Base-by-base conservation (phyloP, 2,329 filamentous ascomycete species). In the Myriosclerotinia curreyana region DNA sequence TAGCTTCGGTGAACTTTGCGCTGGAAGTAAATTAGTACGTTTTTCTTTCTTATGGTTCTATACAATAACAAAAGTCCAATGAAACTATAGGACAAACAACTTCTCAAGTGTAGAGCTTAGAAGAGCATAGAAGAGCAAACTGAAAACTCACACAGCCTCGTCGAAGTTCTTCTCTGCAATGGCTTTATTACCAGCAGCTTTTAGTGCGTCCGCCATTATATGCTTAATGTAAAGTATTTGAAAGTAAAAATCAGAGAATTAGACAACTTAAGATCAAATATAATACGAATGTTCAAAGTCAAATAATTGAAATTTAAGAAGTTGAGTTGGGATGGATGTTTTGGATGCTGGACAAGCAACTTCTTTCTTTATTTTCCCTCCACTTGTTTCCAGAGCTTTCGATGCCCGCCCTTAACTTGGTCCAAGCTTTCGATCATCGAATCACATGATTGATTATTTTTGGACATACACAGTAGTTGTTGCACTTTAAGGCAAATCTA, bases 111-210 rank as follows among this genome's bases (percentile, higher is more conserved):
- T 8, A 46, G 42, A n/a, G 42, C 42, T 31, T 31, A 31, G 28
- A 25, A 60, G 34, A 53, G 34, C 56, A 40, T 34, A 25, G 36
- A 53, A 62, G 67, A 66, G 61, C 67, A 66, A 69, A 69, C 28
- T 14, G 65, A 70, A 64, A 68, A 86, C 91, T 79, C 85, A 98
- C 94, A 96, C 86, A 75, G 95, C 95, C 77, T 94, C 92, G 74
- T 92, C 85, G 77, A 96, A 99, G 79, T 98, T 92, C 85, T 98
- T 98, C 68, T 91, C 92, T 70, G 92, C 89, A 79, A 99, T 99
- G 79, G 96, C 93, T 83, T 96, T 96, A 84, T 99, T 99, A 82
- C 94, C 95, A 77, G 95, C 89, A 74, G 93, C 92, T 83, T 99
- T 99, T 74, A 99, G 86, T 64, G 56, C 49, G 77, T 88, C 86